Conservation (phyloP, 495 filamentous ascomycete species). For the Daldinia caldariorum region DNA sequence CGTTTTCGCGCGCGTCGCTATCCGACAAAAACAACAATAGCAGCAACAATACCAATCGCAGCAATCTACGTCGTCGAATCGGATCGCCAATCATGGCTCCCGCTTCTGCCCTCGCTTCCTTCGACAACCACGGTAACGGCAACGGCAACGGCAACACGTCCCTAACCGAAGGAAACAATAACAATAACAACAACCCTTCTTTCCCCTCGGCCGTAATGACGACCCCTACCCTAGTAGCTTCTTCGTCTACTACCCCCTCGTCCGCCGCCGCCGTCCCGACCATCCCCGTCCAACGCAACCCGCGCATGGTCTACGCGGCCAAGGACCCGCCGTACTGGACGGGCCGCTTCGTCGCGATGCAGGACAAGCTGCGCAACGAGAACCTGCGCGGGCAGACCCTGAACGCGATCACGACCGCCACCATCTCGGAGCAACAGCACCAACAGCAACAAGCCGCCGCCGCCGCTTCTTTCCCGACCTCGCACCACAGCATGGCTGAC, state of each 20-base stretch:
- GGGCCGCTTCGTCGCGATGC: conserved; percentile 64
- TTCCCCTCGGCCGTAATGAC: not conserved
- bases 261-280: not conserved
- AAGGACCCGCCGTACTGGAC: conserved; percentile 61
- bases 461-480: not conserved
- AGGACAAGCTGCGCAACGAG: conserved; percentile 62
- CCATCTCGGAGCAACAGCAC: conserved; percentile 34
- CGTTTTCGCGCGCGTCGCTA: conserved; percentile 50
- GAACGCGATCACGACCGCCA: conserved; percentile 39
- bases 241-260: not conserved
- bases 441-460: conserved; percentile 25
- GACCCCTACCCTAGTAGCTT: not conserved
- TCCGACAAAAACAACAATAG: conserved; percentile 25
- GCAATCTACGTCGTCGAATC: not conserved
- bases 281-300: conserved; percentile 13
- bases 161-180: not conserved
- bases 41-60: not conserved
- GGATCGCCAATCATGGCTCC: not conserved
- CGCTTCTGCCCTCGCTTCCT: not conserved
- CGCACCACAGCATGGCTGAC: conserved; percentile 12
- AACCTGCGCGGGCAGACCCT: conserved; percentile 49
- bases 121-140: not conserved
- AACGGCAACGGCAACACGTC: not conserved
- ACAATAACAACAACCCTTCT: too few relatives aligned
- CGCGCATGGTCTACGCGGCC: conserved; percentile 42